Conservation (phyloP, 2,329 filamentous ascomycete species). For the Calonectria naviculata region DNA sequence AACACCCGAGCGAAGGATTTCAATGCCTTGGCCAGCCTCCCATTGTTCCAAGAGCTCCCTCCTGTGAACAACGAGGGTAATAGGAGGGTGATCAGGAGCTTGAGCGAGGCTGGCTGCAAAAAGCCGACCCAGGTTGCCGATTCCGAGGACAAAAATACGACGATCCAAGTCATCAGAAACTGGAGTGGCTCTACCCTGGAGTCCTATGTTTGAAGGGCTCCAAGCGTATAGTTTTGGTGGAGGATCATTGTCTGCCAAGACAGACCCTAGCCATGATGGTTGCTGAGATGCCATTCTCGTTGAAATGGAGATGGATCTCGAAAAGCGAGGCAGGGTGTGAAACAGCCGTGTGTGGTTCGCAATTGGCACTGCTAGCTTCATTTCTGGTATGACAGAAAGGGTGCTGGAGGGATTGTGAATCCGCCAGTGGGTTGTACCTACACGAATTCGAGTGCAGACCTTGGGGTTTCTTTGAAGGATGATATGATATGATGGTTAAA, state of each 20-base stretch:
- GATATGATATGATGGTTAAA: slow-evolving; percentile 2
- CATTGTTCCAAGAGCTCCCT: slow-evolving; percentile 61
- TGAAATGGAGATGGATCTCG: background rate
- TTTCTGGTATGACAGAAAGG: background rate
- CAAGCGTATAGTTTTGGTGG: slow-evolving; percentile 52
- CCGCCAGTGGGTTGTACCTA: background rate
- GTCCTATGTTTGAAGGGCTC: slow-evolving; percentile 43
- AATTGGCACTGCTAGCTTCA: background rate
- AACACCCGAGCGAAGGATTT: slow-evolving; percentile 51
- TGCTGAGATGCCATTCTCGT: slow-evolving; percentile 39
- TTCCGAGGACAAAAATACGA: slow-evolving; percentile 82
- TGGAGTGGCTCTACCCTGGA: background rate
- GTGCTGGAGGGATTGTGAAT: background rate
- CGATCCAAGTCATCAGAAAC: slow-evolving; percentile 31
- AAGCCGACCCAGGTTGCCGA: slow-evolving; percentile 84
- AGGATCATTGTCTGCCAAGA: slow-evolving; percentile 39
- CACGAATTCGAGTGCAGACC: background rate
- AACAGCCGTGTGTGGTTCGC: background rate
- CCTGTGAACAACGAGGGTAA: slow-evolving; percentile 85
- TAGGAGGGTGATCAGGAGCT: slow-evolving; percentile 70
- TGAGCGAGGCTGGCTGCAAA: slow-evolving; percentile 78
- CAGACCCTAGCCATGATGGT: slow-evolving; percentile 47
- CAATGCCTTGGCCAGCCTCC: slow-evolving; percentile 55
- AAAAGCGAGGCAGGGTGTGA: background rate
- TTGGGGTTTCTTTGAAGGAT: background rate